Evolutionary conservation across 805 yeast species (phyloP).

Genomic region (Yarrowia keelungensis): DNA sequence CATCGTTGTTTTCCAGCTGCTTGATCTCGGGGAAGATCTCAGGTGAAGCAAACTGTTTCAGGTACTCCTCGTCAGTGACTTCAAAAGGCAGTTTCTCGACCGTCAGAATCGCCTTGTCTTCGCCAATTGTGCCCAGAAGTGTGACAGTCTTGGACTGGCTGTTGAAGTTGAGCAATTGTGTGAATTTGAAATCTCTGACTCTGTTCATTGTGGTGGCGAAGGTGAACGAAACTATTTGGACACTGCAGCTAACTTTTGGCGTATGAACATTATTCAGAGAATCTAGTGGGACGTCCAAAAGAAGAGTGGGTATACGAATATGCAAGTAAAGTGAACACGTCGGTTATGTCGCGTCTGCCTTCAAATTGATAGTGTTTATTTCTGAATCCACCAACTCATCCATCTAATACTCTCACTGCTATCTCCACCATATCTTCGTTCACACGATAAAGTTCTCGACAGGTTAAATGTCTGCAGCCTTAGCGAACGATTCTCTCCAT

Average conservation of each 20-base stretch:
- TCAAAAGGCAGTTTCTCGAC: constrained; percentile 60
- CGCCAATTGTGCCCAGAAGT: constrained; percentile 70
- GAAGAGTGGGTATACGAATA: no score
- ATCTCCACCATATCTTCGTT: not conserved
- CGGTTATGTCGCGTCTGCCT: no score
- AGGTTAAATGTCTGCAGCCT: not conserved
- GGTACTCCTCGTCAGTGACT: constrained; percentile 24
- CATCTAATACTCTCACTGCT: not conserved
- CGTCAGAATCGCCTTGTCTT: constrained; percentile 68
- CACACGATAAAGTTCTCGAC: constrained; percentile 7
- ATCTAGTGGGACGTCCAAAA: no score
- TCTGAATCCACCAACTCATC: no score
- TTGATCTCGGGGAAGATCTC: constrained; percentile 44
- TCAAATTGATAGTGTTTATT: no score
- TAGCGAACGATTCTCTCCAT: not conserved
- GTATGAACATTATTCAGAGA: constrained; percentile 1
- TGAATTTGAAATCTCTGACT: constrained; percentile 22
- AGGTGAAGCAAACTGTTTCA: constrained; percentile 18
- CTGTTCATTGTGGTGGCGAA: constrained; percentile 5
- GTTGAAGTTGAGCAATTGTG: constrained; percentile 32
- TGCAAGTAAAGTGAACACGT: no score
- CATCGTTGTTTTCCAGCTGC: constrained; percentile 72
- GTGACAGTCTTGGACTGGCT: constrained; percentile 70
- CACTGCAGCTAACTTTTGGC: not conserved
- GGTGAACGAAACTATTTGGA: not conserved